Evolutionary conservation across 2,329 filamentous ascomycete genomes (phyloP).

Genomic region (Fusarium marasasianum): DNA sequence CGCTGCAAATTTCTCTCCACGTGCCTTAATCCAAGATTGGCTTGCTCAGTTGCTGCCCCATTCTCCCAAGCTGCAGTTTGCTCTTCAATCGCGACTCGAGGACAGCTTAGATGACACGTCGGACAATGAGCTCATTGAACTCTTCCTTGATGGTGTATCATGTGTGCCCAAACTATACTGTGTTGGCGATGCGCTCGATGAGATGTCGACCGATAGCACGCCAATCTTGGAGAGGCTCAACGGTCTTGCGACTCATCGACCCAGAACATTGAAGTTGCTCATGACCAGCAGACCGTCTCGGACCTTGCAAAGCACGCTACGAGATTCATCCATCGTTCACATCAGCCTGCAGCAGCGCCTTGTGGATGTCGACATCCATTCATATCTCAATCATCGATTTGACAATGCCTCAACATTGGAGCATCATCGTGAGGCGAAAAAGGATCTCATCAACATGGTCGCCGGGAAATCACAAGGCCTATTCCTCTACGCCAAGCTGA

Average conservation of each 20-base stretch:
- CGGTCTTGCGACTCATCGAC: constrained; percentile 28
- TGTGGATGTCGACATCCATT: constrained; percentile 29
- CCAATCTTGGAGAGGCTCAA: constrained; percentile 34
- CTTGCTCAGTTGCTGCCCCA: constrained; percentile 34
- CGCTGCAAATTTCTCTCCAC: constrained; percentile 33
- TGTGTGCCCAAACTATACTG: constrained; percentile 35
- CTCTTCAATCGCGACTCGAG: constrained; percentile 21
- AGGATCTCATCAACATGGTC: constrained; percentile 30
- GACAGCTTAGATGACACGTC: constrained; percentile 26
- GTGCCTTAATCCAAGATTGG: constrained; percentile 38
- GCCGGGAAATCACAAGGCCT: constrained; percentile 23
- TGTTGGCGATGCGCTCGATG: constrained; percentile 36
- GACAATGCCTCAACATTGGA: not conserved
- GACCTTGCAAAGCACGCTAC: constrained; percentile 25
- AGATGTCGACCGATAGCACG: constrained; percentile 33
- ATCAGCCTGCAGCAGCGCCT: constrained; percentile 36
- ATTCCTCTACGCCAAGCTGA: constrained; percentile 38
- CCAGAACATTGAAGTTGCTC: constrained; percentile 31
- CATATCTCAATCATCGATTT: constrained; percentile 32
- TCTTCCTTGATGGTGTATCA: constrained; percentile 28
- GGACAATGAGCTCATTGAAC: constrained; percentile 33
- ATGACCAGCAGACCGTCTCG: constrained; percentile 37
- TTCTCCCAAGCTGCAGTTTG: constrained; percentile 33
- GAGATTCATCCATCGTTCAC: constrained; percentile 35
- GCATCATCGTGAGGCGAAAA: not conserved